These are phyloP conservation scores for Rauvolfia tetraphylla DNA, from an alignment of 257 asterid species.

Conservation along the genomic window DNA sequence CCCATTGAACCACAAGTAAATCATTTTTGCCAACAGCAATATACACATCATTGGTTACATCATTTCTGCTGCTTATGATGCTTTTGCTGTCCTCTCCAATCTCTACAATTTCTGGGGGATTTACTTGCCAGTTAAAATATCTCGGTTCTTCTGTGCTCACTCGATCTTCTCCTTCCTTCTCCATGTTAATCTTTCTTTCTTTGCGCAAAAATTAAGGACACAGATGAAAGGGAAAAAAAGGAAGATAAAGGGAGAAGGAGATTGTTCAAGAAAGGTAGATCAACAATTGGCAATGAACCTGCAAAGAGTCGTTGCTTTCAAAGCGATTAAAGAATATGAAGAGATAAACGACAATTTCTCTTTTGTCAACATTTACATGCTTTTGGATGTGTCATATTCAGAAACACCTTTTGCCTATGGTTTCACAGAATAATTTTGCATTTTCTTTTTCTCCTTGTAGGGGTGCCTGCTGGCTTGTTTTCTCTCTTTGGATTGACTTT, in stretches of 20 bases:
- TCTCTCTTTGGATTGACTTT: slow-evolving; percentile 1
- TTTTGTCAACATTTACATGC: slow-evolving; percentile 26
- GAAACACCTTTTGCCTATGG: slow-evolving; percentile 12
- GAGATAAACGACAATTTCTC: slow-evolving; percentile 12
- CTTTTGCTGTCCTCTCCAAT: slow-evolving; percentile 50
- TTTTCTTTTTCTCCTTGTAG: slow-evolving; percentile 23
- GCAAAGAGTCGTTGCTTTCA: slow-evolving; percentile 41
- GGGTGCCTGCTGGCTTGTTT: slow-evolving; percentile 12
- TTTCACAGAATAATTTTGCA: slow-evolving; percentile 13
- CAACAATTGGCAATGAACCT: slow-evolving; percentile 2
- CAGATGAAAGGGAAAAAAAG: slow-evolving; percentile 2
- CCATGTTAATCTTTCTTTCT: neutral
- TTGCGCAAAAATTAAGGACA: neutral
- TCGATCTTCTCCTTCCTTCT: slow-evolving; percentile 10
- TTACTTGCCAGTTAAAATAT: slow-evolving; percentile 12
- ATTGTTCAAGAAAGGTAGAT: neutral
- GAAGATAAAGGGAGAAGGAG: slow-evolving; percentile 6
- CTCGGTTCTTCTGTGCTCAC: neutral
- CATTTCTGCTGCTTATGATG: slow-evolving; percentile 27
- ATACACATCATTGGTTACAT: slow-evolving; percentile 49
- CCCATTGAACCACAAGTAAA: slow-evolving; percentile 63
- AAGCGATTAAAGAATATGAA: slow-evolving; percentile 24
- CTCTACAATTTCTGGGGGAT: slow-evolving; percentile 72
- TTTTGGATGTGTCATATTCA: slow-evolving; percentile 28
- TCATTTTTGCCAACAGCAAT: slow-evolving; percentile 75